Base-by-base conservation (phyloP, 768 basidiomycete species). In the Rubroboletus satanas region DNA sequence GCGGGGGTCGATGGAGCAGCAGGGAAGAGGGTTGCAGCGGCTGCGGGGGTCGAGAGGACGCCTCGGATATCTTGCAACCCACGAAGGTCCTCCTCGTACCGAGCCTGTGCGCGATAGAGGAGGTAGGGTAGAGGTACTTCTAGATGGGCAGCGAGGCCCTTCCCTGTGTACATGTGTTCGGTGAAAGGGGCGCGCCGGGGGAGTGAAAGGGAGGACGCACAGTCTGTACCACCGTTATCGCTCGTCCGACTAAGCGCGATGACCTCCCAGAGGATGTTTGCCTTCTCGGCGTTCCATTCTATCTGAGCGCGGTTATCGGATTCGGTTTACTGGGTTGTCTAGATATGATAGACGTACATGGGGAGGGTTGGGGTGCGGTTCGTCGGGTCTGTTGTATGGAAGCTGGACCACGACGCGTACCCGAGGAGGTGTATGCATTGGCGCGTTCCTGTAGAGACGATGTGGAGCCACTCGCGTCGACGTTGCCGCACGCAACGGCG, bases 201-300 rank as follows among this genome's bases (percentile, higher is more conserved):
- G 41, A 37, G 44, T 3, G 23, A 43, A 21, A 44, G 31, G 33
- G 39, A 35, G 18, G 10, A 78, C 87, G 73, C 64, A 91, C 91
- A 93, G 70, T 93, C 90, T 36, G 88, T 83, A 38, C 82, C 87
- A 17, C 82, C 80, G 50, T 83, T 84, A 57, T 90, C 88, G 29
- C 79, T 82, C 6, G 84, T 79, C 51, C 89, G 79, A 33, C 88
- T 89, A 62, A 83, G 79, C 50, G 90, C 85, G 58, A 93, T 91
- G 42, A 89, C 87, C 69, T 90, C 89, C 91, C 91, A 93, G 8
- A 93, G 75, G 7, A 90, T 82, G 57, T 86, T 85, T 43, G 92
- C 91, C 68, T 93, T 93, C 54, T 92, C 88, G 8, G 81, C 61
- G 41, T 80, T 89, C 91, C 91, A 93, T 75, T 88, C 85, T 68